Evolutionary conservation across 306 rosid genomes (phyloP), one percentile per base, ranked within the genome.

Genomic region (Acmispon strigosus): DNA sequence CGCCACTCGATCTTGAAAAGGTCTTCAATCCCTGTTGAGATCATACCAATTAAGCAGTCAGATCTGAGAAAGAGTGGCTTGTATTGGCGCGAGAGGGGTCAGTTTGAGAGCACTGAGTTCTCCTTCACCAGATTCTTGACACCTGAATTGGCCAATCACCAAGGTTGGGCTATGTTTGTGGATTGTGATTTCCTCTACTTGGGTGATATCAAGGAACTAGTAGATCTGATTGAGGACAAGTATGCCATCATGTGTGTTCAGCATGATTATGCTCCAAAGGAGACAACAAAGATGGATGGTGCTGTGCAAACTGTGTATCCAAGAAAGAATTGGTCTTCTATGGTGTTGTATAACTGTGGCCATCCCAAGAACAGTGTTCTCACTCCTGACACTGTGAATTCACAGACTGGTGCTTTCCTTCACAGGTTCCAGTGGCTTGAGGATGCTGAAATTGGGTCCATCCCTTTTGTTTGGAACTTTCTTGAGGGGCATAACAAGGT

Each of bases 351-450:
- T 70, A 87, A 87, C 60, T 87, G 88, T 20, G 88, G 77, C 10
- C 90, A 87, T 39, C 88, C 90, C 7, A 87, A 87, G 85, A 87
- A 87, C 81, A 41, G 64, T 34, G 67, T 64, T 34, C 76, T 87
- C 48, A 76, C 83, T 11, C 86, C 92, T 17, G 88, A 87, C n/a
- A 27, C 72, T 42, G 92, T 83, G n/a, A 87, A 87, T 32, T 61
- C 84, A 2, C 86, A 83, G 50, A 85, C 90, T 3, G 92, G 92
- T 74, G 90, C 92, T 70, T 87, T 50, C 44, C 92, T 87, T 74
- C 92, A 87, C 66, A 81, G 92, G 80, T 87, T 87, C 51, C 92
- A 87, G 19, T 87, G 92, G 92, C 92, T 87, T 22, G 90, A 87
- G 74, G 92, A 87, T 69, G 36, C 32, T 74, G 88, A 85, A 58